Conservation (phyloP, 163 green algal species). For the Scenedesmus sp. region DNA sequence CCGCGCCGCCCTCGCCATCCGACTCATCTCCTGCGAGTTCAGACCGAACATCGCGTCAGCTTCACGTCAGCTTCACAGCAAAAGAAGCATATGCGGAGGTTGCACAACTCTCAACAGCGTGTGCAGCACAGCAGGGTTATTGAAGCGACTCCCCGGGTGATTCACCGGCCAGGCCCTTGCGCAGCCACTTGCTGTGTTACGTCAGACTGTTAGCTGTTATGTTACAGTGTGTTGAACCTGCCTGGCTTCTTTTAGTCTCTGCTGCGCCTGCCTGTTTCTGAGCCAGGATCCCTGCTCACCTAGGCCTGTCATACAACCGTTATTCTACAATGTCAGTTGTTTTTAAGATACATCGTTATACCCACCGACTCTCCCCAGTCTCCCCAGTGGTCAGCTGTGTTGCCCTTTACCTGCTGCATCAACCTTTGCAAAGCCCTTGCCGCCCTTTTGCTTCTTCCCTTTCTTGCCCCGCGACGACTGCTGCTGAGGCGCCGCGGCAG, state of each 20-base stretch:
- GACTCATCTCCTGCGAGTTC: constrained; percentile 6
- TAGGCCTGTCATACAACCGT: neutral
- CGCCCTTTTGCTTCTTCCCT: constrained; percentile 2
- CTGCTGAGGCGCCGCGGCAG: neutral
- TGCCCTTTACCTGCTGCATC: constrained; percentile 7
- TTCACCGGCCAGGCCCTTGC: too few species aligned
- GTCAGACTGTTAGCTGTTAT: too few species aligned
- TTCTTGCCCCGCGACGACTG: constrained; percentile 12
- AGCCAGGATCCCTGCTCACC: neutral
- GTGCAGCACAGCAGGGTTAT: too few species aligned
- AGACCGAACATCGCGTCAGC: neutral
- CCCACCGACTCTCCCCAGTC: neutral
- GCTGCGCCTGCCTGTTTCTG: neutral
- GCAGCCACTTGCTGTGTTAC: too few species aligned
- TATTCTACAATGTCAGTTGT: neutral
- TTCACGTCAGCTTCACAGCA: neutral
- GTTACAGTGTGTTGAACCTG: too few species aligned
- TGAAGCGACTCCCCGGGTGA: too few species aligned
- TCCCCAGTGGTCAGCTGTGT: neutral
- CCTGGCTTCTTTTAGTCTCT: too few species aligned
- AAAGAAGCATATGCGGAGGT: too few species aligned
- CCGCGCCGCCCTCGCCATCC: neutral
- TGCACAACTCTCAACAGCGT: too few species aligned
- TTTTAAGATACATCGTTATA: neutral
- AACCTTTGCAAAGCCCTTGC: neutral